These are phyloP conservation scores for Curvularia sp. DNA, from an alignment of 2,329 filamentous ascomycete genomes.

Conservation along the genomic window DNA sequence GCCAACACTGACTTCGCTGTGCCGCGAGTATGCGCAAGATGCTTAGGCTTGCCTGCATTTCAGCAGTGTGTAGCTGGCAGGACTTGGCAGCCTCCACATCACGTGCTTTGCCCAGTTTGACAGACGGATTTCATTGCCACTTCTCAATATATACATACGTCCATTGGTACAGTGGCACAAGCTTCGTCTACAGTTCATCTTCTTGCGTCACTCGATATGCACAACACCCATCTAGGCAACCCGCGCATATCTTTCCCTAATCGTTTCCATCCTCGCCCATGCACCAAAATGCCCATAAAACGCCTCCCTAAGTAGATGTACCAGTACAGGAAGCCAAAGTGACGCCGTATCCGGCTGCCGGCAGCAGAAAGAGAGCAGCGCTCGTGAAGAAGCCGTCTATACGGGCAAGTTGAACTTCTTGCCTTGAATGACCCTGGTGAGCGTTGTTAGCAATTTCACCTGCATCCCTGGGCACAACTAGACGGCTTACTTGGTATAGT, in stretches of 20 bases:
- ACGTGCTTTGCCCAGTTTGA: background rate
- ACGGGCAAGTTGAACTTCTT: slow-evolving; percentile 64
- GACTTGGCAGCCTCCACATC: background rate
- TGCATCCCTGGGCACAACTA: background rate
- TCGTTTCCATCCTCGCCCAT: background rate
- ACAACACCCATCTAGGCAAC: slow-evolving; percentile 1
- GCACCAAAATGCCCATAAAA: slow-evolving; percentile 10
- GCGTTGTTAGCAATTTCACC: background rate
- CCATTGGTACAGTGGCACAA: slow-evolving; percentile 9
- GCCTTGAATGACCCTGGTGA: slow-evolving; percentile 58
- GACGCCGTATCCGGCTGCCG: slow-evolving; percentile 12
- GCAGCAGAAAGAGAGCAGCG: slow-evolving; percentile 11
- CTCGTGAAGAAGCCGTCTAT: slow-evolving; percentile 35
- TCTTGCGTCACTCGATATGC: background rate
- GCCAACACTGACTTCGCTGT: background rate
- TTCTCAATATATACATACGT: background rate
- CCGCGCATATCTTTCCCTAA: background rate
- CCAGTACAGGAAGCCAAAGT: slow-evolving; percentile 14
- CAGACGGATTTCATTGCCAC: background rate
- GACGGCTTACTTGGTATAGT: slow-evolving; percentile 81
- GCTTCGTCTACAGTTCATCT: background rate
- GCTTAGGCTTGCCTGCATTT: background rate
- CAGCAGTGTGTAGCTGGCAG: background rate
- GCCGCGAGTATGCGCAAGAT: background rate
- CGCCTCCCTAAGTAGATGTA: slow-evolving; percentile 14